Evolutionary conservation across 139 green algal genomes (phyloP), one percentile per base, ranked within the genome.

Genomic region (Desmodesmus armatus): DNA sequence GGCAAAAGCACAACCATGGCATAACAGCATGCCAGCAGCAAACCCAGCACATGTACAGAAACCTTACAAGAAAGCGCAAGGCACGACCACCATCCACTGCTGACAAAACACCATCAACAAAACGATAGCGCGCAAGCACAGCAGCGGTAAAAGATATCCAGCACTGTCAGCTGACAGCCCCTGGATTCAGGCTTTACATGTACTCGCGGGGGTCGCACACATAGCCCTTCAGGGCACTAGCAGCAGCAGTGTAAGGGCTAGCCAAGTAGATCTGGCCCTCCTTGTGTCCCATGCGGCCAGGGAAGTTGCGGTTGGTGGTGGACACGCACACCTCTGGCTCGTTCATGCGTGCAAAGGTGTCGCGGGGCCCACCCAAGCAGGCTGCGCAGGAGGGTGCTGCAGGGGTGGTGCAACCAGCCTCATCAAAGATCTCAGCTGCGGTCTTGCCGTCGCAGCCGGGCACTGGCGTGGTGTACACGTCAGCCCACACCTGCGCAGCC

Each of bases 221-320:
- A 37, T 76, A 84, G 35, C 96, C 96, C 31, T 90, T 90, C 13
- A 99, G 90, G 3, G 96, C 96, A 0, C 93, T 98, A 2, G 96
- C 95, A 27, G 96, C 96, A 7, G 96, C 96, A 3, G 96, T 99
- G 89, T 92, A 99, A 33, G 96, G 96, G 2, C 93, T 98, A 0
- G 96, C 96, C 49, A 99, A 89, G 91, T 98, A 99, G 41, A 99
- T 94, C 89, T 98, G 80, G 19, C 95, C 96, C 84, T 99, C 96
- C 90, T 99, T 99, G 93, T 98, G 93, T 1, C 96, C 96, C 96
- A 99, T 99, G 67, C 96, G 92, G n/a, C 96, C 96, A 4, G 96
- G 96, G 94, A 99, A 99, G 85, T 99, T 99, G 82, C 96, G 93
- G 91, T 99, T 99, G 79, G 96, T 99, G 31, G 96, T 99, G 29